phyloP scores from a whole-genome alignment of 78 protist species.

The Planoprotostelium fungivorum region DNA sequence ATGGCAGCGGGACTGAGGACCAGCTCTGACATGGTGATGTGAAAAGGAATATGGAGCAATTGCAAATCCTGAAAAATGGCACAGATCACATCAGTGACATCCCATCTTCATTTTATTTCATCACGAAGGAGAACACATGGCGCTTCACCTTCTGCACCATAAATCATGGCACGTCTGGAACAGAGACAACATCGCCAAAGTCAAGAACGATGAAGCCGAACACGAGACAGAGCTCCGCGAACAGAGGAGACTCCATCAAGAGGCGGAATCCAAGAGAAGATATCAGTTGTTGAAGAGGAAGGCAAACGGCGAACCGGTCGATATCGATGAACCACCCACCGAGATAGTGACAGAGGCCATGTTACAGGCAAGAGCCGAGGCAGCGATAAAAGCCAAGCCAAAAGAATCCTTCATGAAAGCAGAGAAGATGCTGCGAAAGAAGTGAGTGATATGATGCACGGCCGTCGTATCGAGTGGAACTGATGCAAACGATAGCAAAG shows the following conservation, averaged over 20 bases:
- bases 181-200: conserved; percentile 15
- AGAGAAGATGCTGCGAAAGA: neutral
- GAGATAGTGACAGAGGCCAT: neutral
- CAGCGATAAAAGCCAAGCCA: neutral
- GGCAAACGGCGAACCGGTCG: neutral
- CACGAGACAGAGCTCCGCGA: neutral
- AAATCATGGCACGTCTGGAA: conserved; percentile 11
- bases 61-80: no score
- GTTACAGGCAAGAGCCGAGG: neutral
- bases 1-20: neutral
- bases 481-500: neutral
- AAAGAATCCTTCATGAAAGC: neutral
- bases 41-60: no score
- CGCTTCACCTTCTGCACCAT: neutral
- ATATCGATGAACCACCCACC: neutral
- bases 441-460: neutral
- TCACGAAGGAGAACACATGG: no score
- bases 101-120: no score
- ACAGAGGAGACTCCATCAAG: neutral
- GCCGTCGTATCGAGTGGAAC: neutral
- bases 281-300: neutral
- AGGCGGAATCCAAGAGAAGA: neutral
- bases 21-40: neutral
- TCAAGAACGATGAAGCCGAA: conserved; percentile 5
- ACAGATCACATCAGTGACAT: no score